Percentiles rank a stretch among this genome's conserved stretches.
These are phyloP conservation scores for Elaphomyces granulatus DNA, from an alignment of 495 filamentous ascomycete genomes.

Conservation along the genomic window DNA sequence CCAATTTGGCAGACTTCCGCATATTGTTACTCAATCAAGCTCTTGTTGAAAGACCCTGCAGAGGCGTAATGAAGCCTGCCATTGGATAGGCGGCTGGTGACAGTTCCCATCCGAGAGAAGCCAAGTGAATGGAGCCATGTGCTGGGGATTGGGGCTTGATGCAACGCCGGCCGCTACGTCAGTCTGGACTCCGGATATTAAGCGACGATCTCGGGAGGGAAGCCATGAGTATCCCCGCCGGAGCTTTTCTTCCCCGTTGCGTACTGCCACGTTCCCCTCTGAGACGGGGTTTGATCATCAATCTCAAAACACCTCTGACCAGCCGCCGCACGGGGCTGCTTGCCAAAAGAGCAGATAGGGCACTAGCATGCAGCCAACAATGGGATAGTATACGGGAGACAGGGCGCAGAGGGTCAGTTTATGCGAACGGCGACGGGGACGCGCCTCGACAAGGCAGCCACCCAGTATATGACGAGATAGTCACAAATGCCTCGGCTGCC, in stretches of 20 bases:
- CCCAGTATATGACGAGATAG: too few relatives aligned
- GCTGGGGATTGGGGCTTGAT: neutral
- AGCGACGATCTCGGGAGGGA: neutral
- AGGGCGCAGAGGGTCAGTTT: too few relatives aligned
- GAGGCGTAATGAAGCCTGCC: neutral
- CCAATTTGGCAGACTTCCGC: neutral
- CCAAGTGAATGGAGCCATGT: neutral
- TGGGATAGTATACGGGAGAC: too few relatives aligned
- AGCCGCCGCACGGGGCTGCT: too few relatives aligned
- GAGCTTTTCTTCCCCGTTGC: neutral
- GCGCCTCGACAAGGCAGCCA: too few relatives aligned
- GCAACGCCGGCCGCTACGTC: neutral
- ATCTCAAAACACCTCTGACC: too few relatives aligned
- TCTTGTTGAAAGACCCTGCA: neutral
- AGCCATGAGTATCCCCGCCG: neutral
- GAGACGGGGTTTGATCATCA: too few relatives aligned
- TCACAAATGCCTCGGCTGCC: too few relatives aligned
- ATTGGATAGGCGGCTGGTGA: neutral
- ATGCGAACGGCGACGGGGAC: too few relatives aligned
- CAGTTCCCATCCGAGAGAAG: neutral
- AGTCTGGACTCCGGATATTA: neutral
- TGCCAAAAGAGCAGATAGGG: too few relatives aligned
- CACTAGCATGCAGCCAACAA: too few relatives aligned
- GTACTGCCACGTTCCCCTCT: neutral
- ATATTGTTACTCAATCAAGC: neutral